Base-by-base conservation (phyloP, 1,284 basidiomycete species). In the Ceratobasidium sp. region DNA sequence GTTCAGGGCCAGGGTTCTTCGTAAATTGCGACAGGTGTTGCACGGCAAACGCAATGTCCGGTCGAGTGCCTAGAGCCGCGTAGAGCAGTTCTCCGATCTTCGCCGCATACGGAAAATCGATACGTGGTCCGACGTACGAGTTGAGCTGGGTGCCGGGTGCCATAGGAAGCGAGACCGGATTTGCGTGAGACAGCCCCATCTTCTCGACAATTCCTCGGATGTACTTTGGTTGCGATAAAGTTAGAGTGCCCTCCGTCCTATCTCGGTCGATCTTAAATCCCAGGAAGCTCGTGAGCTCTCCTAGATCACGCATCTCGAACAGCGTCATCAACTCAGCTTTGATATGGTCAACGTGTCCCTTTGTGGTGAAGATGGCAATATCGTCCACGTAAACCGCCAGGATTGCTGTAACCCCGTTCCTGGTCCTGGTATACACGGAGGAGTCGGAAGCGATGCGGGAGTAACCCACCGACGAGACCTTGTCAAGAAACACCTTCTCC, bases 11-110 rank as follows among this genome's bases (percentile, higher is more conserved):
- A 21, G 35, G 58, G 55, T 54, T 58, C 11, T 30, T 47, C 0
- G 41, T 26, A 28, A 72, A 72, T 41, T 54, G 49, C 6, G 59
- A 35, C 5, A 72, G 71, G 38, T 23, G n/a, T 16, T 32, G 28
- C 16, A 72, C 50, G n/a, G 71, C 49, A n/a, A 47, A 73, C 8
- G 73, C 57, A 23, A 73, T 73, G 35, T 73, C 57, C 16, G 73
- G 66, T 5, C 47, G 50, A 2, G 74, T 75, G 18, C 66, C 58
- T 1, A 75, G 21, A n/a, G 71, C 63, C 0, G 73, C 67, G 38
- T 74, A 75, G 64, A 75, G 69, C 1, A 75, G 74, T 11, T 38
- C 41, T 4, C 74, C 72, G 21, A 75, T 69, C 4, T 28, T 49
- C 2, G 46, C 38, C 3, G 58, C 55, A 35, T 73, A 73, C 1